Conservation (phyloP, 768 basidiomycete species). For the Epithele typhae region DNA sequence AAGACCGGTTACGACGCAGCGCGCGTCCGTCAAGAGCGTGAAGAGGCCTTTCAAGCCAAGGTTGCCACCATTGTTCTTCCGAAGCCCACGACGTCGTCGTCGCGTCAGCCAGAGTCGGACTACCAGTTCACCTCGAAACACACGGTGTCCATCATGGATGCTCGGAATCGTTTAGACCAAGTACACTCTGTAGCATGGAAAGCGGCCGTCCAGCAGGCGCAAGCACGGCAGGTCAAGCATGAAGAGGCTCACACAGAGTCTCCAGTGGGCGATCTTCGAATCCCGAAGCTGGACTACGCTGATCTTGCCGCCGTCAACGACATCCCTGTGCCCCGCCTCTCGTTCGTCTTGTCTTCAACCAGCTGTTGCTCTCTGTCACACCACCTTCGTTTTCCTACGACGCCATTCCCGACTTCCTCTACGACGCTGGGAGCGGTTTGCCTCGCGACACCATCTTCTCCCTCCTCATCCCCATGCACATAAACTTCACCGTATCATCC, state of each 20-base stretch:
- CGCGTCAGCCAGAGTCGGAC: conserved; percentile 35
- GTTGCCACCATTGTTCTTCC: conserved; percentile 56
- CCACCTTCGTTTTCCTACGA: conserved; percentile 59
- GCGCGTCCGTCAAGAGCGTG: conserved; percentile 63
- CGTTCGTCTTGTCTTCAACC: conserved; percentile 58
- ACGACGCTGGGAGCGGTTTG: conserved; percentile 62
- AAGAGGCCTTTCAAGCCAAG: conserved; percentile 78
- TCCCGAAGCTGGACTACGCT: conserved; percentile 28
- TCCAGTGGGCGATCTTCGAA: conserved; percentile 1
- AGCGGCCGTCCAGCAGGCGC: conserved; percentile 32
- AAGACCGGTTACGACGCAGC: conserved; percentile 70
- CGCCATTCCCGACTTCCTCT: conserved; percentile 58
- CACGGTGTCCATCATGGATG: conserved; percentile 67
- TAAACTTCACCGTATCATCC: conserved; percentile 63
- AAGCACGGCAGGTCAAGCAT: conserved; percentile 34
- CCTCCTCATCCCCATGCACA: conserved; percentile 77
- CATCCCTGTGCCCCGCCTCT: conserved; percentile 53
- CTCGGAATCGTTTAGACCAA: conserved; percentile 59
- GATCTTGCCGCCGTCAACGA: conserved; percentile 41
- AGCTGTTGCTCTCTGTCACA: conserved; percentile 47
- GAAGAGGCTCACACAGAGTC: conserved; percentile 10
- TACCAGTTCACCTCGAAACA: conserved; percentile 64
- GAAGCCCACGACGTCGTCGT: conserved; percentile 26
- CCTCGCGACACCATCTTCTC: conserved; percentile 70
- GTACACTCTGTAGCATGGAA: conserved; percentile 75